Conservation (phyloP, 805 yeast species). For the Lipomyces orientalis region DNA sequence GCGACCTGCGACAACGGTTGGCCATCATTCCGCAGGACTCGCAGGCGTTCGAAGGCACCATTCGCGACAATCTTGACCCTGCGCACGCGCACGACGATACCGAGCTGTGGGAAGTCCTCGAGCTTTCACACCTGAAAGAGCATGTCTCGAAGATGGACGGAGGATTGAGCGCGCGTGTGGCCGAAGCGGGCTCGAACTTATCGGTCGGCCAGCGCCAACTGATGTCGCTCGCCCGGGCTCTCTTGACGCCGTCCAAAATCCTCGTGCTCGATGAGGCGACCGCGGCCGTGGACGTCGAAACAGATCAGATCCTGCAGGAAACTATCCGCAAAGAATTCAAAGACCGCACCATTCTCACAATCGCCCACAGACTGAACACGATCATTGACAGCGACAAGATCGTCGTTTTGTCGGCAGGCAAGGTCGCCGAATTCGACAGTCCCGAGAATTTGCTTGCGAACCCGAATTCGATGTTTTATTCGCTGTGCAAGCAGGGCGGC, state of each 20-base stretch:
- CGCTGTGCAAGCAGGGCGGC: slow-evolving; percentile 84
- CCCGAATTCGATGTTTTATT: slow-evolving; percentile 72
- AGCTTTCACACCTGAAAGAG: slow-evolving; percentile 73
- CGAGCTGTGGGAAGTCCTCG: slow-evolving; percentile 82
- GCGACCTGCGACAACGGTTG: slow-evolving; percentile 74
- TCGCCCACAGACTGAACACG: slow-evolving; percentile 88
- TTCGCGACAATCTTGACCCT: slow-evolving; percentile 89
- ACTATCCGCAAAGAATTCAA: slow-evolving; percentile 76
- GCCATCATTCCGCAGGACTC: slow-evolving; percentile 95
- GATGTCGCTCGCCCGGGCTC: slow-evolving; percentile 81
- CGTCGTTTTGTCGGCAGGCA: slow-evolving; percentile 74
- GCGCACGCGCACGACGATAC: slow-evolving; percentile 68
- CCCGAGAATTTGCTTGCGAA: slow-evolving; percentile 71
- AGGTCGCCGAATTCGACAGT: slow-evolving; percentile 75
- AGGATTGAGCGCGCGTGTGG: slow-evolving; percentile 61
- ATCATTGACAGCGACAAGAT: slow-evolving; percentile 84
- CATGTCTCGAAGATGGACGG: slow-evolving; percentile 63
- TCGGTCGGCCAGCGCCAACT: slow-evolving; percentile 90
- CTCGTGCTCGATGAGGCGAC: slow-evolving; percentile 87
- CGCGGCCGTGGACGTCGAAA: slow-evolving; percentile 87
- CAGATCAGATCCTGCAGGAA: slow-evolving; percentile 78
- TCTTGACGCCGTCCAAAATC: slow-evolving; percentile 74
- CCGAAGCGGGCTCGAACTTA: slow-evolving; percentile 83
- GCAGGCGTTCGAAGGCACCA: slow-evolving; percentile 85
- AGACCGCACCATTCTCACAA: slow-evolving; percentile 80